Conservation (phyloP, 1,139 yeast species). For the Taphrina deformans region DNA sequence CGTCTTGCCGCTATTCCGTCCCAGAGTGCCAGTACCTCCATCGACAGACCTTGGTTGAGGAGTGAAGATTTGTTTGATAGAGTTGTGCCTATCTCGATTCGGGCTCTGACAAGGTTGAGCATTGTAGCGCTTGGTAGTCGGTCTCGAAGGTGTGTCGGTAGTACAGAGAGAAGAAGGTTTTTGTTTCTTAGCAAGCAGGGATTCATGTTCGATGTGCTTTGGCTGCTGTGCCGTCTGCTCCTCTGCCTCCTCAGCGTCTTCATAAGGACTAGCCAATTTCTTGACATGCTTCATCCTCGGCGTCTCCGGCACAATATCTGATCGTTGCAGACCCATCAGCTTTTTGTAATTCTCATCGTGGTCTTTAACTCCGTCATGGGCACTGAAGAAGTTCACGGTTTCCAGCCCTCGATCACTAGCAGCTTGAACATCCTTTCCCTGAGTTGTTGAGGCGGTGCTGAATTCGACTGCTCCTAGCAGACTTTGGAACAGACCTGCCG, state of each 20-base stretch:
- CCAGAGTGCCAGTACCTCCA: not conserved
- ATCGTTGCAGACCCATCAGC: not conserved
- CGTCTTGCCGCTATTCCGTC: not conserved
- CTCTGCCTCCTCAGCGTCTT: conserved; percentile 18
- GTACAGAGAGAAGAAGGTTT: not conserved
- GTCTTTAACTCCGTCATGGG: not conserved
- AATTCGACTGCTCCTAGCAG: conserved; percentile 9
- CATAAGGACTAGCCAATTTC: conserved; percentile 9
- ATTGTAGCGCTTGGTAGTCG: not conserved
- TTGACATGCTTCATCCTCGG: not conserved
- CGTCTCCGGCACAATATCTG: not conserved
- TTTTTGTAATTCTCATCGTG: not conserved
- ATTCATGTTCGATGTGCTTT: not conserved
- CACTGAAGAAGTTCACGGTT: not conserved
- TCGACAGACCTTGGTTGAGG: not conserved
- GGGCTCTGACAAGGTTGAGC: not conserved
- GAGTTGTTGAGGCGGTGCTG: not conserved
- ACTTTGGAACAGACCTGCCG: conserved; percentile 16
- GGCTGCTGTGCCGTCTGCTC: not conserved
- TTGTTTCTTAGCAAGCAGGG: not conserved
- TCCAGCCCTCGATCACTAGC: not conserved
- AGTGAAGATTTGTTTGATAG: not conserved
- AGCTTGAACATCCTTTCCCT: not conserved
- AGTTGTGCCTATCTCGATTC: conserved; percentile 1
- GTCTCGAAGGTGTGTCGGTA: not conserved